Base-by-base conservation (phyloP, 2,329 filamentous ascomycete genomes). In the Talaromyces pinophilus region DNA sequence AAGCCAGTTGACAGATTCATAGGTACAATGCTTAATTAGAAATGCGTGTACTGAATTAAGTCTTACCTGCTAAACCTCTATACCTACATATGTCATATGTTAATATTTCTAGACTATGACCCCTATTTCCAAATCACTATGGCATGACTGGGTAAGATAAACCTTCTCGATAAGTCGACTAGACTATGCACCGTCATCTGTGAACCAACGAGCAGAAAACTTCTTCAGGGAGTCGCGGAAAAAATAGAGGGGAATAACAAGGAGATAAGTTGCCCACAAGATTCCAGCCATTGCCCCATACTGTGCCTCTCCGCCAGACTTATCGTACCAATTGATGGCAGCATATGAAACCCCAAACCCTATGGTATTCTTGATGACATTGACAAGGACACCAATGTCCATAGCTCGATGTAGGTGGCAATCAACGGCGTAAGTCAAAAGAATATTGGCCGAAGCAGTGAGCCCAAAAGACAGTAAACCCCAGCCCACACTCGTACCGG, bases 391-490 rank as follows among this genome's bases (percentile, higher is more conserved):
- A 22, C 38, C 57, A 25, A 60, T 44, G 15, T 60, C 33, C 33
- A 42, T 42, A 60, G 57, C 57, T n/a, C 35, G 57, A 40, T 22
- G 38, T 60, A 30, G n/a, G 57, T 25, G 35, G 8, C n/a, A 40
- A 42, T 60, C 57, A 30, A 60, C 57, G 15, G 33, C 35, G 38
- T 60, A 60, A 13, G 57, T 60, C 33, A 60, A 42, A 25, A 60
- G 57, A 28, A 60, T 60, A 28, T 60, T 60, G 57, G n/a, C 33
- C 17, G 57, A 60, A 40, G 33, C n/a, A 17, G 57, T 46, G 11
- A 60, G 33, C n/a, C 57, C 35, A 42, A 60, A 60, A 8, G 57
- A 19, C 22, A 60, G 57, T n/a, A 60, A 25, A 40, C 57, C 57
- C 33, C 33, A 60, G 13, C 57, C 57, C 19, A 42, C 57, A 60